Evolutionary conservation across 768 basidiomycete species (phyloP).

Genomic region (Trametopsis cervina): DNA sequence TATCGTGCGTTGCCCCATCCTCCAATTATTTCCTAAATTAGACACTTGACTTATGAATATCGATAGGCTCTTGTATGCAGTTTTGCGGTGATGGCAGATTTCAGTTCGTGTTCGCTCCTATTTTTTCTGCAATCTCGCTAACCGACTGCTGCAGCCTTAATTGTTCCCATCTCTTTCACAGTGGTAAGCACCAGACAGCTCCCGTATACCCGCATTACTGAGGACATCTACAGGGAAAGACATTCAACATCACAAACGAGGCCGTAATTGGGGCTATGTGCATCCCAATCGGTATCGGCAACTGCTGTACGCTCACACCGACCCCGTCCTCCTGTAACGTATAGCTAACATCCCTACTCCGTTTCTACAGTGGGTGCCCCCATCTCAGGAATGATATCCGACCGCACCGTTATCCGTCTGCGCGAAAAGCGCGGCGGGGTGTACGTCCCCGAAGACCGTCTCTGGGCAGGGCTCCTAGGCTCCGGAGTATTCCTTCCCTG

Average conservation of each 20-base stretch:
- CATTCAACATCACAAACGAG: constrained; percentile 49
- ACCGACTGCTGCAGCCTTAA: constrained; percentile 24
- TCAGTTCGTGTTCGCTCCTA: constrained; percentile 26
- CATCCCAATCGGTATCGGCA: constrained; percentile 50
- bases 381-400: constrained; percentile 52
- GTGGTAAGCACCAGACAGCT: constrained; percentile 36
- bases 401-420: constrained; percentile 42
- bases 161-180: constrained; percentile 61
- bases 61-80: constrained; percentile 37
- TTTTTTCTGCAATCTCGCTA: background rate
- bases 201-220: background rate
- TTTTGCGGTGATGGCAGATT: constrained; percentile 23
- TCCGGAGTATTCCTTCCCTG: constrained; percentile 45
- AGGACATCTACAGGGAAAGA: constrained; percentile 36
- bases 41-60: constrained; percentile 9
- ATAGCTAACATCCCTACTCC: background rate
- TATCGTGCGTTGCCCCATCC: constrained; percentile 35
- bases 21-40: background rate
- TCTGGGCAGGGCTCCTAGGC: constrained; percentile 44
- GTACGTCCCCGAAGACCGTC: constrained; percentile 66
- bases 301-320: constrained; percentile 37
- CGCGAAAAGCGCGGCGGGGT: constrained; percentile 41
- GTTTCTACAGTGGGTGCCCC: constrained; percentile 46
- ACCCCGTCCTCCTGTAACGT: background rate
- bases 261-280: constrained; percentile 54